These are phyloP conservation scores for Diatrype stigma DNA, from an alignment of 2,329 filamentous ascomycete species.

Conservation along the genomic window DNA sequence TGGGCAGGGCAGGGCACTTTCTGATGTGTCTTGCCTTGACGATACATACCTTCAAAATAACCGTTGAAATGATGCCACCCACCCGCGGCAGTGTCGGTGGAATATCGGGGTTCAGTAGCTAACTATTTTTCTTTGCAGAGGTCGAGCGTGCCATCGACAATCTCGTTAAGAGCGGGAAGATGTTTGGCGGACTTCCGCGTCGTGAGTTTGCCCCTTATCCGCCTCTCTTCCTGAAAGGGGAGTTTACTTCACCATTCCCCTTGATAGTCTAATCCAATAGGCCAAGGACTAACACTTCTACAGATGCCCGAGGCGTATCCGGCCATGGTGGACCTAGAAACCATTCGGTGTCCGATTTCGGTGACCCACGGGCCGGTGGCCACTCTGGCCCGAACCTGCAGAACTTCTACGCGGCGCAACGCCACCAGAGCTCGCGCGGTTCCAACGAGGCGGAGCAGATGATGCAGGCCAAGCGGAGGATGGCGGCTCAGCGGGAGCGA, in stretches of 20 bases:
- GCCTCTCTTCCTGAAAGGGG: slow-evolving; percentile 32
- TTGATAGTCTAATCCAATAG: slow-evolving; percentile 21
- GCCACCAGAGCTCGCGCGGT: slow-evolving; percentile 81
- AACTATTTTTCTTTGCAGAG: slow-evolving; percentile 53
- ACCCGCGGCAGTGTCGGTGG: not conserved
- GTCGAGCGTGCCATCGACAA: slow-evolving; percentile 95
- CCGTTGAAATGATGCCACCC: not conserved
- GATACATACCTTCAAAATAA: too few species aligned
- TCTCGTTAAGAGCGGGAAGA: slow-evolving; percentile 92
- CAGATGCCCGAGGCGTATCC: slow-evolving; percentile 69
- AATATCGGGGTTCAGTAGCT: slow-evolving; percentile 15
- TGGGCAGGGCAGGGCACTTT: not conserved
- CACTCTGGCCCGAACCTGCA: slow-evolving; percentile 77
- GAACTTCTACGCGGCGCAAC: slow-evolving; percentile 90
- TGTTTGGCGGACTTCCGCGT: slow-evolving; percentile 69
- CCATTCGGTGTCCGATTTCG: slow-evolving; percentile 82
- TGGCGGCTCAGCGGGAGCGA: slow-evolving; percentile 97
- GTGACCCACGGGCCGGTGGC: slow-evolving; percentile 63
- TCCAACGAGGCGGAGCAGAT: slow-evolving; percentile 92
- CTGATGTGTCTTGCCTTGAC: not conserved
- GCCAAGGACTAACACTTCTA: slow-evolving; percentile 19
- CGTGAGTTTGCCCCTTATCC: slow-evolving; percentile 72
- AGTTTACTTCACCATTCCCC: slow-evolving; percentile 10
- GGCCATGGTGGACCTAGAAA: slow-evolving; percentile 62
- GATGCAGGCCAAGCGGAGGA: slow-evolving; percentile 98